These are phyloP conservation scores for Biscogniauxia marginata DNA, from an alignment of 2,329 filamentous ascomycete genomes.

Conservation along the genomic window DNA sequence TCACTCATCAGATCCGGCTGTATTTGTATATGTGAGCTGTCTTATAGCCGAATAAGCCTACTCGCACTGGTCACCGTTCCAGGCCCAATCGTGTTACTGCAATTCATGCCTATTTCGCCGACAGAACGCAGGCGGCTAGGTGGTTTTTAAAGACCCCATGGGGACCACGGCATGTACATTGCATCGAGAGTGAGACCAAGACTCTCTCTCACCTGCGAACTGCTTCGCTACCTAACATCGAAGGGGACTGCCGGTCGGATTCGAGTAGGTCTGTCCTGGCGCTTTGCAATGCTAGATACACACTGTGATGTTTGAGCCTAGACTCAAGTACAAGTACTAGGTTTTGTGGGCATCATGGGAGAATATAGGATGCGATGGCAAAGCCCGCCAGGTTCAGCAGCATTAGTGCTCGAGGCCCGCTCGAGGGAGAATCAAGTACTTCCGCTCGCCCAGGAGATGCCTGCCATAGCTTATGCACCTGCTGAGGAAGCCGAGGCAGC, in stretches of 20 bases:
- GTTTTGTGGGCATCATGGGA: neutral
- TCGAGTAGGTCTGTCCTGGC: slow-evolving; percentile 7
- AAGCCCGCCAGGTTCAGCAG: neutral
- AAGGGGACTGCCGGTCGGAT: neutral
- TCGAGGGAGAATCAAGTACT: slow-evolving; percentile 8
- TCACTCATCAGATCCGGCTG: slow-evolving; percentile 25
- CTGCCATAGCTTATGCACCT: slow-evolving; percentile 1
- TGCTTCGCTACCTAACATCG: too few relatives aligned
- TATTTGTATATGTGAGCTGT: slow-evolving; percentile 24
- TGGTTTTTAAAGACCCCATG: slow-evolving; percentile 6
- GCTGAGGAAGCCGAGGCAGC: slow-evolving; percentile 20
- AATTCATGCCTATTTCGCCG: slow-evolving; percentile 27
- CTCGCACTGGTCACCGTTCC: slow-evolving; percentile 14
- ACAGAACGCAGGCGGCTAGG: slow-evolving; percentile 19
- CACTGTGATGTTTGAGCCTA: too few relatives aligned
- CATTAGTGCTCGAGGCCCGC: slow-evolving; percentile 6
- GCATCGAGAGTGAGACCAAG: slow-evolving; percentile 1
- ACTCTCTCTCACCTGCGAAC: too few relatives aligned
- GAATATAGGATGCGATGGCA: neutral
- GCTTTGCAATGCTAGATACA: slow-evolving; percentile 9
- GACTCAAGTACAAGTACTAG: slow-evolving; percentile 4
- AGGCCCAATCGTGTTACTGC: slow-evolving; percentile 16
- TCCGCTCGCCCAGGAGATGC: slow-evolving; percentile 19
- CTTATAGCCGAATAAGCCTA: slow-evolving; percentile 17
- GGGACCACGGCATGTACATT: slow-evolving; percentile 10